Evolutionary conservation across 805 yeast genomes (phyloP).

Genomic region (Pichia sporocuriosa): DNA sequence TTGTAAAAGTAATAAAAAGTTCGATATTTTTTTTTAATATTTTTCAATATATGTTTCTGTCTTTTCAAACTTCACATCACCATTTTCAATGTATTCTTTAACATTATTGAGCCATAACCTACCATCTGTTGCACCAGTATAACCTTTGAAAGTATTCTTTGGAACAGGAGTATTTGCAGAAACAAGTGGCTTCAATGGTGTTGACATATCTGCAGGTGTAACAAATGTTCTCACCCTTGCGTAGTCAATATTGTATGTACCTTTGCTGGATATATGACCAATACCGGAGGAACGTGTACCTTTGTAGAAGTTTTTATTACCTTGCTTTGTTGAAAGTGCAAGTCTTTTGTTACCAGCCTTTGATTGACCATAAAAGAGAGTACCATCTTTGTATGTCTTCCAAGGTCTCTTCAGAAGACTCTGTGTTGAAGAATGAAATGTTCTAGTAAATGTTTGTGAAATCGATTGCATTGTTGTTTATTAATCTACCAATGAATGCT

Average conservation of each 20-base stretch:
- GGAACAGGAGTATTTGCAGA: conserved; percentile 67
- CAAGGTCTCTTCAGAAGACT: conserved; percentile 72
- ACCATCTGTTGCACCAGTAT: conserved; percentile 60
- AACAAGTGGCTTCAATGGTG: conserved; percentile 63
- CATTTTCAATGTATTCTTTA: conserved; percentile 69
- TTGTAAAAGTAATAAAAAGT: neutral
- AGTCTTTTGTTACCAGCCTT: conserved; percentile 79
- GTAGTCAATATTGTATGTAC: conserved; percentile 76
- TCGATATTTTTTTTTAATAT: conserved; percentile 16
- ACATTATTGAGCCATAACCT: conserved; percentile 65
- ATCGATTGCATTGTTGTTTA: neutral
- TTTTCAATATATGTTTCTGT: conserved; percentile 27
- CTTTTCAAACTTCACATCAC: conserved; percentile 40
- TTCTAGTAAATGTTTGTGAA: conserved; percentile 5
- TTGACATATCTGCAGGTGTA: conserved; percentile 48
- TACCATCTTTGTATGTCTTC: conserved; percentile 79
- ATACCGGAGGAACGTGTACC: conserved; percentile 96
- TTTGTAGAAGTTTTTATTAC: conserved; percentile 89
- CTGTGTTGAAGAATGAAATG: conserved; percentile 12
- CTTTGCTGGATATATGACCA: conserved; percentile 65
- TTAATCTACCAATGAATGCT: too few relatives aligned
- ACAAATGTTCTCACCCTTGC: conserved; percentile 84
- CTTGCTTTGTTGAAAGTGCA: conserved; percentile 84
- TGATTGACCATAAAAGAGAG: conserved; percentile 71
- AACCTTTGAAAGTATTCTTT: conserved; percentile 64